phyloP scores from a whole-genome alignment of 179 eudicot genomes.

The Silene coronaria region DNA sequence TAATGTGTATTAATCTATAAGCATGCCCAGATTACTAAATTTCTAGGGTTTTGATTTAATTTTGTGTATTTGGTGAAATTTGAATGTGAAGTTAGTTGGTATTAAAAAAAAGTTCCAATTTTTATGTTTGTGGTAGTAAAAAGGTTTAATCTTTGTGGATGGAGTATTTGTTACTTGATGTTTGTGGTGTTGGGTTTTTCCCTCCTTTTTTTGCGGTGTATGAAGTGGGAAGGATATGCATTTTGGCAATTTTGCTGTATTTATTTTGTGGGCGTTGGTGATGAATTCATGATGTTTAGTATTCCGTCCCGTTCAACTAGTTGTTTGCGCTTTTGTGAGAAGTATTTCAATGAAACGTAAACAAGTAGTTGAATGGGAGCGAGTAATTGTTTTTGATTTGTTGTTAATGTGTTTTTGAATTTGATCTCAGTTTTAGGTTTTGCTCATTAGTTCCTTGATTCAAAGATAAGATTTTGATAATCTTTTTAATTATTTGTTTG shows the following conservation, averaged over 20 bases:
- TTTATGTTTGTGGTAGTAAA: not conserved
- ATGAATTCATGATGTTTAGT: not conserved
- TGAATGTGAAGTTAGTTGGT: not conserved
- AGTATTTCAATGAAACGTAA: too few relatives aligned
- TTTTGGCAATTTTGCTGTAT: slow-evolving; percentile 16
- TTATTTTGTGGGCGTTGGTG: slow-evolving; percentile 12
- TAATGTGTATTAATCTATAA: slow-evolving; percentile 1
- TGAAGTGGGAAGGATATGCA: slow-evolving; percentile 18
- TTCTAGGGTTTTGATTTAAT: slow-evolving; percentile 28
- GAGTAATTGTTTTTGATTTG: not conserved
- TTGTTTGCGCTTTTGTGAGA: too few relatives aligned
- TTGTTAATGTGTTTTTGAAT: not conserved
- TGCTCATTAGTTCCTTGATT: not conserved
- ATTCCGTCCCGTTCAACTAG: not conserved
- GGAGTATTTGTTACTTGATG: not conserved
- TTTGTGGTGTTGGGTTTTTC: slow-evolving; percentile 15
- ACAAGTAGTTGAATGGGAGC: too few relatives aligned
- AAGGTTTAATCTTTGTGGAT: slow-evolving; percentile 3
- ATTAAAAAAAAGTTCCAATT: not conserved
- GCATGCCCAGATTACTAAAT: slow-evolving; percentile 2
- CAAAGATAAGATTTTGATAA: slow-evolving; percentile 10
- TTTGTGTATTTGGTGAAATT: slow-evolving; percentile 9
- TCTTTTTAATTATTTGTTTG: not conserved
- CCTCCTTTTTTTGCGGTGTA: slow-evolving; percentile 22
- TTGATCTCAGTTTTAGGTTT: not conserved